A percentile compares a stretch with the other conserved stretches of the same genome.
These are phyloP conservation scores for Pseudophaeomoniella oleicola DNA, from an alignment of 2,329 filamentous ascomycete genomes.

Conservation along the genomic window DNA sequence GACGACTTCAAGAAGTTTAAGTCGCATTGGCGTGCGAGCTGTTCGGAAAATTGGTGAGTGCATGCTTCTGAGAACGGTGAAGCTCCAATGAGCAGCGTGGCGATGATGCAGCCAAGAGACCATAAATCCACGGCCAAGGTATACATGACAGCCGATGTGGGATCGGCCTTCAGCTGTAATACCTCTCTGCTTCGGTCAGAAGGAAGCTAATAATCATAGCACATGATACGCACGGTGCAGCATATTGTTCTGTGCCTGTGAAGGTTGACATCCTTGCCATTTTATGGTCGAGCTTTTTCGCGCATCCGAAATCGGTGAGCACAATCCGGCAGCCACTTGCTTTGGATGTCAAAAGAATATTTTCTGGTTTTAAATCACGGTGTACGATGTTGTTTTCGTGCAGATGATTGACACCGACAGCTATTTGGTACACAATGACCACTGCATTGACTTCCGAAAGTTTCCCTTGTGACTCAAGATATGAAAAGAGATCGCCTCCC, in stretches of 20 bases:
- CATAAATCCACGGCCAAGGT: constrained; percentile 47
- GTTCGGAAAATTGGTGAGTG: constrained; percentile 14
- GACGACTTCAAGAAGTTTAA: constrained; percentile 29
- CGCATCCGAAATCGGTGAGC: constrained; percentile 47
- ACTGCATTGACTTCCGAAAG: constrained; percentile 37
- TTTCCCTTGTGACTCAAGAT: constrained; percentile 33
- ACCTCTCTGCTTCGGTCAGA: constrained; percentile 10
- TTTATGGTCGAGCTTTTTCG: constrained; percentile 20
- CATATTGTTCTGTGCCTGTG: constrained; percentile 42
- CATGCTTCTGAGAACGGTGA: constrained; percentile 28
- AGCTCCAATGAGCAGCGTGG: constrained; percentile 35
- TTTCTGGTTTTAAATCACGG: constrained; percentile 49
- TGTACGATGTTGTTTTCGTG: constrained; percentile 42
- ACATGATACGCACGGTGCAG: constrained; percentile 37
- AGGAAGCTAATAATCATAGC: background rate
- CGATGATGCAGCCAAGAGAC: constrained; percentile 43
- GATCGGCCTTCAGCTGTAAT: constrained; percentile 13
- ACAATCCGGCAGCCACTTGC: constrained; percentile 36
- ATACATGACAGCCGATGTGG: constrained; percentile 21
- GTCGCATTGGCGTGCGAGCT: constrained; percentile 23
- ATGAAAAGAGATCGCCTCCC: constrained; percentile 47
- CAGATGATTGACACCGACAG: constrained; percentile 43
- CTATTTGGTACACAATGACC: constrained; percentile 39
- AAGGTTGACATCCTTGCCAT: constrained; percentile 35
- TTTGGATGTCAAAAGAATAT: constrained; percentile 44